phyloP scores from a whole-genome alignment of 2,329 filamentous ascomycete species.

The Cadophora sp. region DNA sequence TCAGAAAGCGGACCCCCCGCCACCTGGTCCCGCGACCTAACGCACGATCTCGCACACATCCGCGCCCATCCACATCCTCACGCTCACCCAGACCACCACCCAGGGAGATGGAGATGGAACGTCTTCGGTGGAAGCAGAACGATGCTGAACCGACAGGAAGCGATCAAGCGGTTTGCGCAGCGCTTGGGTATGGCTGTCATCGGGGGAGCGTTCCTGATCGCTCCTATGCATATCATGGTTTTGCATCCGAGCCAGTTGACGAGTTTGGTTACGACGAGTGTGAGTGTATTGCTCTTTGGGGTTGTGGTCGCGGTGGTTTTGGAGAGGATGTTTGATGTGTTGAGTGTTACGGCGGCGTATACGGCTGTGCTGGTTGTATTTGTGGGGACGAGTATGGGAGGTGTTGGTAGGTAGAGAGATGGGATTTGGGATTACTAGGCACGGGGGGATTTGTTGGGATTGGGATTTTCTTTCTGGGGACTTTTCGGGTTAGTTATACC shows the following conservation, averaged over 20 bases:
- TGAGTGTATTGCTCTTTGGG: constrained; percentile 17
- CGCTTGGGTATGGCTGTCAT: constrained; percentile 6
- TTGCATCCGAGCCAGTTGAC: neutral
- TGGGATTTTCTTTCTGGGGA: no score
- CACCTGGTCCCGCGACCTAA: no score
- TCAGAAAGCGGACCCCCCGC: no score
- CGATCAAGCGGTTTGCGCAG: neutral
- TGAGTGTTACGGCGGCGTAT: constrained; percentile 28
- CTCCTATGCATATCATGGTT: constrained; percentile 21
- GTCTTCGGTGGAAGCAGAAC: neutral
- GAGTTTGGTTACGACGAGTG: neutral
- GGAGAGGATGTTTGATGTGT: constrained; percentile 16
- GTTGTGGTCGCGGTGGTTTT: constrained; percentile 5
- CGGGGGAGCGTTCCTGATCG: constrained; percentile 14
- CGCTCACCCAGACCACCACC: no score
- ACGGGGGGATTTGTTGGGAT: no score
- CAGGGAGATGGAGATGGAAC: no score
- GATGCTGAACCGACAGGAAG: neutral
- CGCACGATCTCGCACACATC: no score
- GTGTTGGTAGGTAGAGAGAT: neutral
- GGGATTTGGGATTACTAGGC: no score
- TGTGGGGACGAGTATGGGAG: constrained; percentile 21
- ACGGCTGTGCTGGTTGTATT: constrained; percentile 43
- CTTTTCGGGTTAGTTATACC: no score
- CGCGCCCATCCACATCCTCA: no score